Base-by-base conservation (phyloP, 805 yeast genomes). In the Wickerhamiella parazyma region DNA sequence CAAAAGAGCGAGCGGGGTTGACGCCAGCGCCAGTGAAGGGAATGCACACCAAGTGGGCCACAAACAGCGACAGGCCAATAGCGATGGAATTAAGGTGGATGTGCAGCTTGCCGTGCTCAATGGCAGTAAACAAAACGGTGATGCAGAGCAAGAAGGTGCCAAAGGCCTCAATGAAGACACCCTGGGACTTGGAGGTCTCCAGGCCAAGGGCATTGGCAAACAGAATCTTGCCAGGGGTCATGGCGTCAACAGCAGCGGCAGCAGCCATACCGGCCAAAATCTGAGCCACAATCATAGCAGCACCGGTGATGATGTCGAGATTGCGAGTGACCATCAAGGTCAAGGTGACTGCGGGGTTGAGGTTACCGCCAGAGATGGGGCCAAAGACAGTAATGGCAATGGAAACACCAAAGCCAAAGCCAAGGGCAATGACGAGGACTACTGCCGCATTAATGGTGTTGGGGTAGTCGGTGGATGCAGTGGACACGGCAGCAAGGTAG, bases 11-110 rank as follows among this genome's bases (percentile, higher is more conserved):
- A 36, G 95, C 94, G 46, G 94, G 94, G 71, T 84, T 84, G 57
- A 83, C 69, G 60, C 94, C 94, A 33, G 94, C 93, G 60, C 94
- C 94, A 41, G 94, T 81, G 68, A 74, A 80, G 72, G 71, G 80
- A 45, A 85, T 82, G 59, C 80, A 73, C 54, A 82, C 70, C 69
- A 84, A 73, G 62, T 84, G 94, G 40, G 80, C 93, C 54, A 83
- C 66, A 67, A 84, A 80, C 53, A 84, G 69, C 24, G 94, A 73
- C 45, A 84, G 61, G 62, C 95, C 95, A 63, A 84, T 84, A 58
- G 71, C 81, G 48, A 81, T 70, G 46, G 94, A 91, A 41, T 94
- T 93, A 65, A 79, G 69, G 60, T 68, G 76, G 35, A 87, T 79
- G 45, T 81, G 78, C 81, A 76, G 50, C 51, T 72, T 70, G 55